A percentile compares a stretch with the other conserved stretches of the same genome.
phyloP scores from a whole-genome alignment of 345 rosid genomes.

The Moricandia moricandioides region DNA sequence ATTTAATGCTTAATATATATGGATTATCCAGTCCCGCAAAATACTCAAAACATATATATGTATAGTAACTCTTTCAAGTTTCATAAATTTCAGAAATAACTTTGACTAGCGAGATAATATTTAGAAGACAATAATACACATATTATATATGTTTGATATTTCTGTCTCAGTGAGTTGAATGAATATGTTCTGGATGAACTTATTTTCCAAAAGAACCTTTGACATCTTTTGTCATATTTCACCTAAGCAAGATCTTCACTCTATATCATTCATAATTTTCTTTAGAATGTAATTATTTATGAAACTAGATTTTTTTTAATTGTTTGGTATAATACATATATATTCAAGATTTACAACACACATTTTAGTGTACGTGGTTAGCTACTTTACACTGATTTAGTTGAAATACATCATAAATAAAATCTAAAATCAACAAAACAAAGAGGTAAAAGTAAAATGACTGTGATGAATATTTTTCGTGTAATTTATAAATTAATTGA shows the following conservation, averaged over 20 bases:
- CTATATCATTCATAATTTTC: neutral
- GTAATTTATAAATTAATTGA: neutral
- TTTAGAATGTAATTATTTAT: neutral
- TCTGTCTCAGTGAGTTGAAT: neutral
- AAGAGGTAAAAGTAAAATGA: neutral
- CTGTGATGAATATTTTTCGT: neutral
- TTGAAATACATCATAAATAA: neutral
- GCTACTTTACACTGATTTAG: neutral
- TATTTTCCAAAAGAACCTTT: neutral
- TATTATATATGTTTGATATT: neutral
- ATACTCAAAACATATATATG: neutral
- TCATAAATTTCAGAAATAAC: neutral
- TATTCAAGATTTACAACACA: neutral
- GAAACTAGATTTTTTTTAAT: neutral
- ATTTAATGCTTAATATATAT: neutral
- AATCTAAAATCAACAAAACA: neutral
- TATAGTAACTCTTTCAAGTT: neutral
- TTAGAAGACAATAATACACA: neutral
- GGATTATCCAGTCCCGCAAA: neutral
- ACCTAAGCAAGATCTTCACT: neutral
- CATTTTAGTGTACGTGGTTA: neutral
- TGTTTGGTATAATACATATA: neutral
- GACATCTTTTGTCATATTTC: neutral
- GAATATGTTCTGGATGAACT: neutral
- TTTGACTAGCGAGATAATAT: neutral